Evolutionary conservation across 164 flowering plant genomes (phyloP).

Genomic region (Pachysandra terminalis): DNA sequence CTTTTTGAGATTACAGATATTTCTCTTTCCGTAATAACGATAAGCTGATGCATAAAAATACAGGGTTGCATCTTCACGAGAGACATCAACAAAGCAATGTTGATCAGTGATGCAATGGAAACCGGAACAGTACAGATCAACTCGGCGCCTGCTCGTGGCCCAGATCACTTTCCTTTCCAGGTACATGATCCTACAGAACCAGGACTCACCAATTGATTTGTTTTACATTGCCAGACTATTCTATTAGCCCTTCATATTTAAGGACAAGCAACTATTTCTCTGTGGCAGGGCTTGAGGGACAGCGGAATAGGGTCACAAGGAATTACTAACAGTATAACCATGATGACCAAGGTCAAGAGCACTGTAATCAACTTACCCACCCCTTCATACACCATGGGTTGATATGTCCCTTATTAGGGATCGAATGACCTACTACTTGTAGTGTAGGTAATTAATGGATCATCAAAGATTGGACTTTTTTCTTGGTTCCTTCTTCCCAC

Average conservation of each 20-base stretch:
- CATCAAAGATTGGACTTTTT: neutral
- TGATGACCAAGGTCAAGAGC: slow-evolving; percentile 96
- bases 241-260: neutral
- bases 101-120: slow-evolving; percentile 98
- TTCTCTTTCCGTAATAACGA: no score
- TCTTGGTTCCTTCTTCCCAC: neutral
- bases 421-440: neutral
- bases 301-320: slow-evolving; percentile 99
- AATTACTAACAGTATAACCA: slow-evolving; percentile 86
- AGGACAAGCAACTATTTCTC: neutral
- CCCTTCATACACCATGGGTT: slow-evolving; percentile 93
- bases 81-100: slow-evolving; percentile 95
- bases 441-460: neutral
- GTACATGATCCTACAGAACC: slow-evolving; percentile 23
- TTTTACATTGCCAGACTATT: neutral
- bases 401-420: neutral
- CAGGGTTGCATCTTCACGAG: slow-evolving; percentile 95
- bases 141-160: slow-evolving; percentile 99
- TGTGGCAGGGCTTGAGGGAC: slow-evolving; percentile 81
- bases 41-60: neutral
- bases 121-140: slow-evolving; percentile 95
- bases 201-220: neutral
- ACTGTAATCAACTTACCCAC: slow-evolving; percentile 91
- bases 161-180: slow-evolving; percentile 99
- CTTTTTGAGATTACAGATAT: neutral